Conservation (phyloP, 345 rosid genomes). For the Hibiscus syriacus region DNA sequence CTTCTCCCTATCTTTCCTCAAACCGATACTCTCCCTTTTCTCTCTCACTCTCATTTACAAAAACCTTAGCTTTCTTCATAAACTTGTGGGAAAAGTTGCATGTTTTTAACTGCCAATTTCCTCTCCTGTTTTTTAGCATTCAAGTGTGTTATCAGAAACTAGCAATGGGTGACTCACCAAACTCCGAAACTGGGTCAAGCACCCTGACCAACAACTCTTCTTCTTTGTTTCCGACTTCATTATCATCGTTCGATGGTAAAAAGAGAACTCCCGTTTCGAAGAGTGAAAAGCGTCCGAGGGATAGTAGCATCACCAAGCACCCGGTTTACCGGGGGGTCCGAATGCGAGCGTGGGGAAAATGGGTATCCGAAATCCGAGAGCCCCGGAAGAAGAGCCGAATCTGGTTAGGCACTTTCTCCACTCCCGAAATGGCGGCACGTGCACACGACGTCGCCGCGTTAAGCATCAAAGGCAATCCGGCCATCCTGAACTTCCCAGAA, state of each 20-base stretch:
- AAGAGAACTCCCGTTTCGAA: not conserved
- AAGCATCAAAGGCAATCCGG: slow-evolving; percentile 43
- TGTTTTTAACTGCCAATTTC: not conserved
- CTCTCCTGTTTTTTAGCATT: not conserved
- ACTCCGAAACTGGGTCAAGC: slow-evolving; percentile 11
- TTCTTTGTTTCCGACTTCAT: not conserved
- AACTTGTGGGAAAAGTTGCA: not conserved
- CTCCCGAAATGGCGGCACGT: slow-evolving; percentile 44
- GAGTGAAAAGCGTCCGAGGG: slow-evolving; percentile 25
- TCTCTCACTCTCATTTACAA: not conserved
- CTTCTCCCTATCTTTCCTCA: not conserved
- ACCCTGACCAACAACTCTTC: not conserved
- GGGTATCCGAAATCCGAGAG: too few species aligned
- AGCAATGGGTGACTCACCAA: slow-evolving; percentile 13
- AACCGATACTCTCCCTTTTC: not conserved
- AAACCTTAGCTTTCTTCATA: not conserved
- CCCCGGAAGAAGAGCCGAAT: too few species aligned
- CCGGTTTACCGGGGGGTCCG: slow-evolving; percentile 54
- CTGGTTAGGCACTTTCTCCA: too few species aligned
- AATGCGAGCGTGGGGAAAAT: not conserved
- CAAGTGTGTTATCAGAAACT: not conserved
- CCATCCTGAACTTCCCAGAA: slow-evolving; percentile 50
- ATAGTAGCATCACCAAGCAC: slow-evolving; percentile 19
- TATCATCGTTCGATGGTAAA: slow-evolving; percentile 1
- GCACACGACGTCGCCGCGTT: slow-evolving; percentile 58